phyloP scores from a whole-genome alignment of 208 protist species.

The Blastocrithidia nonstop region DNA sequence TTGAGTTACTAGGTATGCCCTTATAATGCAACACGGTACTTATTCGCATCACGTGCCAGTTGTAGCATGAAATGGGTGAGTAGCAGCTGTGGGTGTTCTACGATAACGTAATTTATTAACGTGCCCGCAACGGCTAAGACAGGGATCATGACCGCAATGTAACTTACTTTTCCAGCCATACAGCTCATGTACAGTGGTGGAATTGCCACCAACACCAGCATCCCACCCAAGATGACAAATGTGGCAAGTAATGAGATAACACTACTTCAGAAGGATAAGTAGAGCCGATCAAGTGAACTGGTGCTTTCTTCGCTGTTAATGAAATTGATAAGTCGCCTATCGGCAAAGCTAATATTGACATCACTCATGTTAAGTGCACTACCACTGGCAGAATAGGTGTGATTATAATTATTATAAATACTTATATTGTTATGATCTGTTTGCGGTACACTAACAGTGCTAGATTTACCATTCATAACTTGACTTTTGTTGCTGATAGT shows the following conservation, averaged over 20 bases:
- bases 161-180: conserved; percentile 9
- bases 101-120: conserved; percentile 22
- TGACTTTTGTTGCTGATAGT: too few relatives aligned
- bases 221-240: conserved; percentile 10
- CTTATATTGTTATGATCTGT: too few relatives aligned
- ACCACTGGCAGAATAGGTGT: too few relatives aligned
- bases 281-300: too few relatives aligned
- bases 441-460: too few relatives aligned
- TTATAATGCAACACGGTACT: not conserved
- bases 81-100: conserved; percentile 13
- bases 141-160: conserved; percentile 30
- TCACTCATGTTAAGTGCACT: too few relatives aligned
- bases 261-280: conserved; percentile 6
- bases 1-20: too few relatives aligned
- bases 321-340: too few relatives aligned
- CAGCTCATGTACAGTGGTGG: conserved; percentile 24
- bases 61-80: conserved; percentile 14
- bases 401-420: too few relatives aligned
- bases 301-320: too few relatives aligned
- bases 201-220: conserved; percentile 20
- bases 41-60: not conserved
- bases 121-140: conserved; percentile 19
- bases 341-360: too few relatives aligned
- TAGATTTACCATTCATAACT: too few relatives aligned
- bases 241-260: conserved; percentile 10